phyloP scores from a whole-genome alignment of 164 flowering plant species.

The Dillenia suffruticosa region DNA sequence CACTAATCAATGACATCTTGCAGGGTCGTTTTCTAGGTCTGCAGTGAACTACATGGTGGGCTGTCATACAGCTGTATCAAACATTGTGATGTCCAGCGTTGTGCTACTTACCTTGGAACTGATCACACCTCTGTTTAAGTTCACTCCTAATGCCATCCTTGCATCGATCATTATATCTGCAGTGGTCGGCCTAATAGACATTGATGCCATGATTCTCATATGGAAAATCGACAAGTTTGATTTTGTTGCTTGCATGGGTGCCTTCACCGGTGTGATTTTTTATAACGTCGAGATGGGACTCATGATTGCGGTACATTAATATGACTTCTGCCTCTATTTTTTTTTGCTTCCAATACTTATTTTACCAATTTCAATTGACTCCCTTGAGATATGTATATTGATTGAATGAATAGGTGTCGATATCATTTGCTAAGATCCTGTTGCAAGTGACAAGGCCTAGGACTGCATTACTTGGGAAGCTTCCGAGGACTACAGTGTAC shows the following conservation, averaged over 20 bases:
- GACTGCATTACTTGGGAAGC: slow-evolving; percentile 64
- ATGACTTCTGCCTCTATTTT: background rate
- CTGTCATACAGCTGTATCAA: slow-evolving; percentile 84
- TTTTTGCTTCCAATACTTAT: background rate
- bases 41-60: slow-evolving; percentile 96
- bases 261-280: slow-evolving; percentile 85
- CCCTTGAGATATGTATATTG: too few species aligned
- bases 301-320: slow-evolving; percentile 58
- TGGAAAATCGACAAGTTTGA: slow-evolving; percentile 91
- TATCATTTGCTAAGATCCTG: slow-evolving; percentile 80
- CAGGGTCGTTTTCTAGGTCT: slow-evolving; percentile 95
- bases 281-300: slow-evolving; percentile 82
- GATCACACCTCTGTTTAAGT: slow-evolving; percentile 82
- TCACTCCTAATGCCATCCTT: slow-evolving; percentile 92
- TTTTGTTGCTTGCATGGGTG: slow-evolving; percentile 90
- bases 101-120: slow-evolving; percentile 67
- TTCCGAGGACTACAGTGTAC: slow-evolving; percentile 64
- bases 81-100: slow-evolving; percentile 78
- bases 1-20: background rate
- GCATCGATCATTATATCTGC: slow-evolving; percentile 84
- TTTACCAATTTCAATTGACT: background rate
- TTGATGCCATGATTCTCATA: slow-evolving; percentile 59
- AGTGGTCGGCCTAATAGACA: slow-evolving; percentile 67
- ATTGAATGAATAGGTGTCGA: slow-evolving; percentile 40
- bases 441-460: slow-evolving; percentile 83